phyloP scores from a whole-genome alignment of 1,139 yeast species.

The Kluyveromyces marxianus region DNA sequence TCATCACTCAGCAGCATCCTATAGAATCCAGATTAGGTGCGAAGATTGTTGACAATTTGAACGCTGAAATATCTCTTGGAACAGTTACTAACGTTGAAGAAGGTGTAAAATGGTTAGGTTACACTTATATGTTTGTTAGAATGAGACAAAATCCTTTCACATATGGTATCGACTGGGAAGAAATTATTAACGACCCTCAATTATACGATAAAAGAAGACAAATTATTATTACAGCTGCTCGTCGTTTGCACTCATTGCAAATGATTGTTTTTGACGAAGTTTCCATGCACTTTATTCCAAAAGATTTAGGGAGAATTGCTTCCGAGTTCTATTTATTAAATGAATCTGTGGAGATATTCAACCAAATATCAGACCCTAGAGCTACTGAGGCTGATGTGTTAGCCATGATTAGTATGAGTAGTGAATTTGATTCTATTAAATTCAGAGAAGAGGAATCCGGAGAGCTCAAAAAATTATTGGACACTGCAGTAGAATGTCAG shows the following conservation, averaged over 20 bases:
- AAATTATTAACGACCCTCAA: constrained; percentile 74
- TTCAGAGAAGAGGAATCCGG: constrained; percentile 79
- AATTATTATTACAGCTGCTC: constrained; percentile 73
- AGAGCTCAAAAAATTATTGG: constrained; percentile 60
- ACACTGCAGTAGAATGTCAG: constrained; percentile 67
- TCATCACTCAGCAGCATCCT: constrained; percentile 92
- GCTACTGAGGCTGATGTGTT: constrained; percentile 92
- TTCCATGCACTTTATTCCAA: constrained; percentile 71
- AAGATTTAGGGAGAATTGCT: constrained; percentile 90
- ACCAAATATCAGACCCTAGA: constrained; percentile 70
- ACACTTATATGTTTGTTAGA: constrained; percentile 87
- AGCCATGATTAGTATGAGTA: constrained; percentile 84
- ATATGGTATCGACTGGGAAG: constrained; percentile 89
- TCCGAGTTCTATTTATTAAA: constrained; percentile 86
- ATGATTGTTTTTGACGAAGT: constrained; percentile 91
- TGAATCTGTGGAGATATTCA: constrained; percentile 83
- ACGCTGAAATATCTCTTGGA: constrained; percentile 93
- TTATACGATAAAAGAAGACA: constrained; percentile 65
- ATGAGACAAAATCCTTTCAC: constrained; percentile 93
- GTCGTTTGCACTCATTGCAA: constrained; percentile 72
- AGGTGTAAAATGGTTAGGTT: constrained; percentile 94
- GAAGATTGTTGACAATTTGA: constrained; percentile 80
- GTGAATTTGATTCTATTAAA: constrained; percentile 87
- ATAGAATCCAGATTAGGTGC: constrained; percentile 79
- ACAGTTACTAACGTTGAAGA: constrained; percentile 92